Conservation (phyloP, 192 early-diverging fungal species). For the Gamsiella multidivaricata region DNA sequence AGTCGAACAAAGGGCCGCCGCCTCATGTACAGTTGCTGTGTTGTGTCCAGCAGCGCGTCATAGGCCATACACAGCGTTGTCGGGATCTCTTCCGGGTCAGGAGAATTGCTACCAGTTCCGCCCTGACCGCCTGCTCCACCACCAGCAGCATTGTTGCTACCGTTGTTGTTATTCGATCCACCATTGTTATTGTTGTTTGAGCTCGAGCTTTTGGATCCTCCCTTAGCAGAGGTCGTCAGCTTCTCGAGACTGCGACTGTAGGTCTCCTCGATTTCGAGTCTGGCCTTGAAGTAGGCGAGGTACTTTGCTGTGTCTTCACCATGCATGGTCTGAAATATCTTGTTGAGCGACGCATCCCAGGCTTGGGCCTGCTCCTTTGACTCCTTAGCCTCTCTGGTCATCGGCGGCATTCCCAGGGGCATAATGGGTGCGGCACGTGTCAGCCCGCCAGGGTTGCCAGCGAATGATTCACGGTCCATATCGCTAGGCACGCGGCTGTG, state of each 20-base stretch:
- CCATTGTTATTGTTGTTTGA: not conserved
- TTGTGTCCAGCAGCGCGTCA: constrained; percentile 25
- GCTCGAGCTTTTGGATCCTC: constrained; percentile 8
- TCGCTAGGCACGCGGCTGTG: not conserved
- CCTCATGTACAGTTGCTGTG: constrained; percentile 9
- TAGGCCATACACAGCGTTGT: constrained; percentile 44
- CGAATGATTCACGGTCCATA: not conserved
- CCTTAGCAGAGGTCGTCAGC: constrained; percentile 12
- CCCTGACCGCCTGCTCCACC: not conserved
- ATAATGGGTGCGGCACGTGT: constrained; percentile 38
- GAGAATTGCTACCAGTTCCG: not conserved
- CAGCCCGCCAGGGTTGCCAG: not conserved
- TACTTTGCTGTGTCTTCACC: constrained; percentile 43
- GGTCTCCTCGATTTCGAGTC: constrained; percentile 44
- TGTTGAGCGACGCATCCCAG: constrained; percentile 42
- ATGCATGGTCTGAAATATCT: constrained; percentile 51
- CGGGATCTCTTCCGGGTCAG: constrained; percentile 49
- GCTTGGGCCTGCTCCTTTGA: constrained; percentile 36
- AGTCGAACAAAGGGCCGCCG: constrained; percentile 27
- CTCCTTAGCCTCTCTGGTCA: constrained; percentile 41
- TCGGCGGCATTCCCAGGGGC: constrained; percentile 44
- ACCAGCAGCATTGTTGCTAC: not conserved
- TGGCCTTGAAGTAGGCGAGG: constrained; percentile 42
- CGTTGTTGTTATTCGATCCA: constrained; percentile 7
- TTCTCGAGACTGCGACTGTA: constrained; percentile 41